These are phyloP conservation scores for Metschnikowia kunwiensis DNA, from an alignment of 805 yeast genomes.

Conservation along the genomic window DNA sequence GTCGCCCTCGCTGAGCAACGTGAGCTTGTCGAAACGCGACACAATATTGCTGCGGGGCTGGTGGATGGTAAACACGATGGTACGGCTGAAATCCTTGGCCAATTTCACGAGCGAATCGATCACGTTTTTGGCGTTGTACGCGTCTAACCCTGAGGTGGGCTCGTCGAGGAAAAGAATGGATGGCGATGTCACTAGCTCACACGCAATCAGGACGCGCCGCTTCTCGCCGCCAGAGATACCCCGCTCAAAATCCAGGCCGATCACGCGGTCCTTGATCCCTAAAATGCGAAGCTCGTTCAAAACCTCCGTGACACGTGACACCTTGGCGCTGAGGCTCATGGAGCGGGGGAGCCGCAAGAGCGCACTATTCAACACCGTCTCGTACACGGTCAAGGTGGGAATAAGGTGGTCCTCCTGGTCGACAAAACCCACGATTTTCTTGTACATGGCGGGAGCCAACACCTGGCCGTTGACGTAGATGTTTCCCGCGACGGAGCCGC, in stretches of 20 bases:
- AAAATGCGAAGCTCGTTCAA: constrained; percentile 80
- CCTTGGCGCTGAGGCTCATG: constrained; percentile 73
- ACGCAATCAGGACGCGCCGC: constrained; percentile 88
- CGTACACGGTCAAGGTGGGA: constrained; percentile 93
- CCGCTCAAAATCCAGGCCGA: constrained; percentile 85
- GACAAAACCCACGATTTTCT: constrained; percentile 83
- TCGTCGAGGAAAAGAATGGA: constrained; percentile 81
- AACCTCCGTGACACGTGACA: constrained; percentile 77
- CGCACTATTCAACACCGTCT: constrained; percentile 91
- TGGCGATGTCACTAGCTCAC: constrained; percentile 89
- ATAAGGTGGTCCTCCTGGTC: constrained; percentile 91
- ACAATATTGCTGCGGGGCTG: constrained; percentile 97
- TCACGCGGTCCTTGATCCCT: constrained; percentile 75
- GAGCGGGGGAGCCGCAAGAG: constrained; percentile 76
- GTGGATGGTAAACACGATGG: constrained; percentile 90
- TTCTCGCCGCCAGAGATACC: constrained; percentile 96
- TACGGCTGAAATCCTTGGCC: constrained; percentile 77
- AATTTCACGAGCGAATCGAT: constrained; percentile 78
- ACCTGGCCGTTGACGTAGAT: constrained; percentile 73
- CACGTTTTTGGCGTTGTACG: constrained; percentile 90
- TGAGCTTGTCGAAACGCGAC: constrained; percentile 77
- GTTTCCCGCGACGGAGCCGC: constrained; percentile 65
- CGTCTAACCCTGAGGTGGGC: constrained; percentile 94
- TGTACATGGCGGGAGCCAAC: constrained; percentile 44
- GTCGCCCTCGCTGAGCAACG: constrained; percentile 80